phyloP scores from a whole-genome alignment of 331 rosid genomes.

The Cydonia oblonga region DNA sequence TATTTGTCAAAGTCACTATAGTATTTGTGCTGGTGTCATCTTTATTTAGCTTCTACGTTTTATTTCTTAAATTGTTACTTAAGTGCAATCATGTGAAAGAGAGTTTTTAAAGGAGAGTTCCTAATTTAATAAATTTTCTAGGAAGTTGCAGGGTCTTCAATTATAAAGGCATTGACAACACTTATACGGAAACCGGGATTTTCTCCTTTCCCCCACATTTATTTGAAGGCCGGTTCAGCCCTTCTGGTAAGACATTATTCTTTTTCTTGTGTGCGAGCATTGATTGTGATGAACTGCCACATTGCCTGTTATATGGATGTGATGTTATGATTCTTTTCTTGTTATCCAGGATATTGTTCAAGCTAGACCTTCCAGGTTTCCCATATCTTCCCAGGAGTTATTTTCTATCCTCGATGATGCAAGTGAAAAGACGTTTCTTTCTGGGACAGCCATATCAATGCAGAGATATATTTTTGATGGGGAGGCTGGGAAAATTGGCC shows the following conservation, averaged over 20 bases:
- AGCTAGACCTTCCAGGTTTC: conserved; percentile 46
- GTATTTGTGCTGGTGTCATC: neutral
- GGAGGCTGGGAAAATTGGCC: conserved; percentile 61
- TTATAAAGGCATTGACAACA: conserved; percentile 40
- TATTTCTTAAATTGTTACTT: neutral
- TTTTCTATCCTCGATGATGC: conserved; percentile 67
- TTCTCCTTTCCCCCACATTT: conserved; percentile 41
- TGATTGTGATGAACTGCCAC: neutral
- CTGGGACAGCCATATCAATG: conserved; percentile 56
- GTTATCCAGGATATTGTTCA: conserved; percentile 66
- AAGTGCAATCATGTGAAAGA: neutral
- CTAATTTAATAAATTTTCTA: conserved; percentile 23
- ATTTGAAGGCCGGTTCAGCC: conserved; percentile 75
- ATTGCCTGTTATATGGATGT: conserved; percentile 2
- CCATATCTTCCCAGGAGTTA: conserved; percentile 53
- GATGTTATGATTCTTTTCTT: neutral
- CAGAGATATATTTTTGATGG: conserved; percentile 61
- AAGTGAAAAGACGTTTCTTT: conserved; percentile 67
- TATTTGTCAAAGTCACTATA: no score
- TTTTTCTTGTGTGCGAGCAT: neutral
- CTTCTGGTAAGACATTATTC: conserved; percentile 50
- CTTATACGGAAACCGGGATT: conserved; percentile 45
- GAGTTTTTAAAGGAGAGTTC: neutral
- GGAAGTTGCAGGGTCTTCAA: conserved; percentile 63
- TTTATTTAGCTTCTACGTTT: neutral